Evolutionary conservation across 2,329 filamentous ascomycete species (phyloP).

Genomic region (Proliferodiscus dingleyae): DNA sequence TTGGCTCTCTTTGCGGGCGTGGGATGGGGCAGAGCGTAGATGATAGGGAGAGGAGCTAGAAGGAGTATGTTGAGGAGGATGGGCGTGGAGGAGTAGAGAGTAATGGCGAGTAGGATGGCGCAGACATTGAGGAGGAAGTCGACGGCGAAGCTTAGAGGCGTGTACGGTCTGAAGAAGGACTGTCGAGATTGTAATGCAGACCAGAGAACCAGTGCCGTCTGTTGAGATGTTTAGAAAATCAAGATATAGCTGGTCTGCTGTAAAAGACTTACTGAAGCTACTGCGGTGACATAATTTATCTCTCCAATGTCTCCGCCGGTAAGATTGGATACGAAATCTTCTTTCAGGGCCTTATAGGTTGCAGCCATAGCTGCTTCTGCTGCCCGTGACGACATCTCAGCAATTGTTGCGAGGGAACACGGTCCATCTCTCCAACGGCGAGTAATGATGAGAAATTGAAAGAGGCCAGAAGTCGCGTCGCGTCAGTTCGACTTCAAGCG

Average conservation of each 20-base stretch:
- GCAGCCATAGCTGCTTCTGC: constrained; percentile 36
- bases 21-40: constrained; percentile 49
- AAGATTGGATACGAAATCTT: constrained; percentile 90
- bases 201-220: constrained; percentile 84
- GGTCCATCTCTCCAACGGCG: constrained; percentile 5
- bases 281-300: constrained; percentile 79
- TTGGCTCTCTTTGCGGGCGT: constrained; percentile 44
- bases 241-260: neutral
- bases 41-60: constrained; percentile 58
- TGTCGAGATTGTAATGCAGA: constrained; percentile 80
- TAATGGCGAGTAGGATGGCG: constrained; percentile 77
- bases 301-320: constrained; percentile 78
- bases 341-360: constrained; percentile 86
- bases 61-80: constrained; percentile 71
- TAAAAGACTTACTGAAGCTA: constrained; percentile 68
- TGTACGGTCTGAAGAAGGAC: constrained; percentile 76
- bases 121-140: constrained; percentile 87
- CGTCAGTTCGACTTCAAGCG: no score
- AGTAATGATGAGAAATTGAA: constrained; percentile 3
- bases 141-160: constrained; percentile 59
- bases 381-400: constrained; percentile 28
- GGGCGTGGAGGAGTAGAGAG: constrained; percentile 73
- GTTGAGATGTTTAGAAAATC: constrained; percentile 4
- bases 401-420: constrained; percentile 2
- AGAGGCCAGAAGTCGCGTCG: constrained; percentile 21